These are phyloP conservation scores for Chromosphaera perkinsii DNA, from an alignment of 208 protist genomes.

Conservation along the genomic window DNA sequence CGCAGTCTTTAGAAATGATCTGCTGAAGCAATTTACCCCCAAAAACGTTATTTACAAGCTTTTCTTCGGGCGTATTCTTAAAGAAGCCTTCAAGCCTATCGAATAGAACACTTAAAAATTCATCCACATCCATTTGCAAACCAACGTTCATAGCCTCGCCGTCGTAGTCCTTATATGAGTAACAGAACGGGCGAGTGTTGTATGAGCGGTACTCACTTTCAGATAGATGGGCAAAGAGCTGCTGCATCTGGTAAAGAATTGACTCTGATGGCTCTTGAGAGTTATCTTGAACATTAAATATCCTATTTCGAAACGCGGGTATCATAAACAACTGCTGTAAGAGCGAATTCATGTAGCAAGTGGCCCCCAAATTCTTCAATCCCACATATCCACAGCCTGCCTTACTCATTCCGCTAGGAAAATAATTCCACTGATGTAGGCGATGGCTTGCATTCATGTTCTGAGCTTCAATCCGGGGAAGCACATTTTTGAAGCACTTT, in stretches of 20 bases:
- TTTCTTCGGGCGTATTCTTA: constrained; percentile 33
- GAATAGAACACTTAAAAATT: constrained; percentile 69
- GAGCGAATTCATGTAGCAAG: constrained; percentile 90
- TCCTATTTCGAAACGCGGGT: background rate
- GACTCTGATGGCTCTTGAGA: background rate
- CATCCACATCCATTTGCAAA: constrained; percentile 68
- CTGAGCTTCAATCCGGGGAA: too few relatives aligned
- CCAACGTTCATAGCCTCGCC: constrained; percentile 51
- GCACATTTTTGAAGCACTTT: too few relatives aligned
- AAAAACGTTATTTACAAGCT: constrained; percentile 51
- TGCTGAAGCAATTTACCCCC: constrained; percentile 50
- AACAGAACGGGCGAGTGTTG: constrained; percentile 51
- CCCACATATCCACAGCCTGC: constrained; percentile 30
- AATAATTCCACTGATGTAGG: too few relatives aligned
- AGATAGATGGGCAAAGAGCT: constrained; percentile 56
- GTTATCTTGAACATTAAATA: background rate
- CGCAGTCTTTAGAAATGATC: constrained; percentile 54
- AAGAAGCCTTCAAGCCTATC: constrained; percentile 60
- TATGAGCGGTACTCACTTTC: constrained; percentile 53
- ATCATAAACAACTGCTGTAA: constrained; percentile 65
- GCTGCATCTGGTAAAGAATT: constrained; percentile 59
- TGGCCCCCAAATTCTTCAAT: constrained; percentile 65
- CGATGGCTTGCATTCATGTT: too few relatives aligned
- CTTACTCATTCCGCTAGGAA: too few relatives aligned
- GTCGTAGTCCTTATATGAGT: constrained; percentile 48